Evolutionary conservation across 108 stramenopile genomes (phyloP).

Genomic region (Nitzschia palea): DNA sequence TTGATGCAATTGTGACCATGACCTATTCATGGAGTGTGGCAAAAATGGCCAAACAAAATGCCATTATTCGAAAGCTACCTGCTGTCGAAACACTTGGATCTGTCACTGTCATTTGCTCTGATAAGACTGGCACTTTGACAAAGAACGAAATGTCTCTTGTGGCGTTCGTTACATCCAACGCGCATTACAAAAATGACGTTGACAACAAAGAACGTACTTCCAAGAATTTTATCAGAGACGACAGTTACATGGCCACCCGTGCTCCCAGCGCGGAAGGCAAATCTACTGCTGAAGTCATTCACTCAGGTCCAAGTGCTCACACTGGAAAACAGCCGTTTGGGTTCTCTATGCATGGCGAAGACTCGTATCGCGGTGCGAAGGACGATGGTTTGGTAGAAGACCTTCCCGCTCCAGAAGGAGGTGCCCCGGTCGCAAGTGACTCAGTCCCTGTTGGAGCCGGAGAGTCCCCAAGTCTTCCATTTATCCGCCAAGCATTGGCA

Average conservation of each 20-base stretch:
- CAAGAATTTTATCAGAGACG: slow-evolving; percentile 65
- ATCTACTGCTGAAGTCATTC: slow-evolving; percentile 25
- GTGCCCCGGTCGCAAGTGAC: slow-evolving; percentile 9
- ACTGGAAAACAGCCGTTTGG: slow-evolving; percentile 2
- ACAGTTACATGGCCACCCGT: slow-evolving; percentile 50
- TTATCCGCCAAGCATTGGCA: slow-evolving; percentile 52
- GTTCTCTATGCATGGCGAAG: slow-evolving; percentile 7
- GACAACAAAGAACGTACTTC: slow-evolving; percentile 46
- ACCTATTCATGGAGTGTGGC: slow-evolving; percentile 88
- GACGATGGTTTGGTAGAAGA: slow-evolving; percentile 15
- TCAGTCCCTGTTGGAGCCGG: slow-evolving; percentile 45
- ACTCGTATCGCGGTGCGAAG: slow-evolving; percentile 1
- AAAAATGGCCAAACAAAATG: slow-evolving; percentile 87
- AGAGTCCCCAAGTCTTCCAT: slow-evolving; percentile 44
- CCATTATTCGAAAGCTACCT: slow-evolving; percentile 88
- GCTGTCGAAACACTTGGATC: slow-evolving; percentile 98
- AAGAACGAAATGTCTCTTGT: slow-evolving; percentile 92
- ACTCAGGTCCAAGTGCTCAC: slow-evolving; percentile 24
- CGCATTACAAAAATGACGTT: slow-evolving; percentile 62
- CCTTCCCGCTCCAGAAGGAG: slow-evolving; percentile 11
- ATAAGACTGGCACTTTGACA: slow-evolving; percentile 99
- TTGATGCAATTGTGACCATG: slow-evolving; percentile 93
- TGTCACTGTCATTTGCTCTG: slow-evolving; percentile 93
- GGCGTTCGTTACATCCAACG: slow-evolving; percentile 77
- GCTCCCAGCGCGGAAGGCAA: slow-evolving; percentile 33